Evolutionary conservation across 768 basidiomycete species (phyloP).

Genomic region (Nidula microcarpa): DNA sequence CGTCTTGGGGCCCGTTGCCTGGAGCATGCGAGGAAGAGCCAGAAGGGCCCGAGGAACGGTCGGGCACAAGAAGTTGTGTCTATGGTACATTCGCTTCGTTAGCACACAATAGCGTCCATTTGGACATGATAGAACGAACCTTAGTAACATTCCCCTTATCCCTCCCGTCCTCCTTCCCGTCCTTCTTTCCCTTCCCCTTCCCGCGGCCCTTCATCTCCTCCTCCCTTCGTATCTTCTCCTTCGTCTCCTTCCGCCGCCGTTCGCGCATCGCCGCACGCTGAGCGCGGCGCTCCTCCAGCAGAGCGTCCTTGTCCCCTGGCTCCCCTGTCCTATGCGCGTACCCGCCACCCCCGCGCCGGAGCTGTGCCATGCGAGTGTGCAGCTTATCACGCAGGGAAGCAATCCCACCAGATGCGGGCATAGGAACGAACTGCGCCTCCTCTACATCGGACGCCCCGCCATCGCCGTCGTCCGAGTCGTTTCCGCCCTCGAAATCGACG

Average conservation of each 20-base stretch:
- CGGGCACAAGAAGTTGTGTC: conserved; percentile 74
- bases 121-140: conserved; percentile 17
- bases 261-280: conserved; percentile 84
- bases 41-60: conserved; percentile 22
- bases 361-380: conserved; percentile 67
- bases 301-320: conserved; percentile 69
- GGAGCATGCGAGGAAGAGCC: conserved; percentile 1
- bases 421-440: conserved; percentile 48
- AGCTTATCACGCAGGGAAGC: conserved; percentile 65
- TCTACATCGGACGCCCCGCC: conserved; percentile 17
- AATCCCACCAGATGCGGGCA: conserved; percentile 64
- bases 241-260: conserved; percentile 79
- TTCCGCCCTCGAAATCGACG: conserved; percentile 31
- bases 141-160: conserved; percentile 47
- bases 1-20: conserved; percentile 31
- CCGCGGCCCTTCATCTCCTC: conserved; percentile 49
- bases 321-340: conserved; percentile 19
- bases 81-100: conserved; percentile 16
- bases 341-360: conserved; percentile 42
- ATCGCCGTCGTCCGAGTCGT: conserved; percentile 29
- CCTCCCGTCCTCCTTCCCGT: conserved; percentile 28
- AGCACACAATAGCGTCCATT: no score
- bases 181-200: conserved; percentile 45
- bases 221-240: conserved; percentile 72
- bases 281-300: conserved; percentile 75